Evolutionary conservation across 1,284 basidiomycete genomes (phyloP).

Genomic region (Ganoderma lucidum): DNA sequence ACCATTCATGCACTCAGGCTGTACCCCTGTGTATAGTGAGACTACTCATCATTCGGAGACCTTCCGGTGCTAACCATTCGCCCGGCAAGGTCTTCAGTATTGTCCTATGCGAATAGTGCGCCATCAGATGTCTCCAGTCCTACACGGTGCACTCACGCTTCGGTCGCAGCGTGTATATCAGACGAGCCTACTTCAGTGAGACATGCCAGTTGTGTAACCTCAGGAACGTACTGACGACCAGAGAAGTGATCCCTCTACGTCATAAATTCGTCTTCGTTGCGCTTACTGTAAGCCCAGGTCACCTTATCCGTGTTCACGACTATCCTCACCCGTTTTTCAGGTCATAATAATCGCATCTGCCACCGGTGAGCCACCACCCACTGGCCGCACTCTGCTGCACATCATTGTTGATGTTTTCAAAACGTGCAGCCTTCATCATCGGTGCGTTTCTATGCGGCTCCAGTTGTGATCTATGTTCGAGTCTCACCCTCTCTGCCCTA

Average conservation of each 20-base stretch:
- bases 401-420: not conserved
- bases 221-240: not conserved
- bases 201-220: not conserved
- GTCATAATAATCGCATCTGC: not conserved
- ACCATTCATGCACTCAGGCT: not conserved
- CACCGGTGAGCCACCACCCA: not conserved
- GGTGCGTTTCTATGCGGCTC: not conserved
- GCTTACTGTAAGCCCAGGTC: not conserved
- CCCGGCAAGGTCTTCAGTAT: not conserved
- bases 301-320: not conserved
- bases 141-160: not conserved
- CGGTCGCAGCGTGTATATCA: not conserved
- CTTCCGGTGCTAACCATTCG: not conserved
- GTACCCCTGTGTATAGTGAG: not conserved
- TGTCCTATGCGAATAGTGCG: slow-evolving; percentile 1
- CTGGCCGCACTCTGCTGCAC: not conserved
- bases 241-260: not conserved
- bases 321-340: not conserved
- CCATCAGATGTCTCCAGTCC: not conserved
- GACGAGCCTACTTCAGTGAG: slow-evolving; percentile 7
- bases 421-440: not conserved
- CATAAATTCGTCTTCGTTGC: not conserved
- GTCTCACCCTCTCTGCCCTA: not conserved
- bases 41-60: too few species aligned
- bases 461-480: too few species aligned